Conservation (phyloP, 139 green algal genomes). For the Chlorella sp. region DNA sequence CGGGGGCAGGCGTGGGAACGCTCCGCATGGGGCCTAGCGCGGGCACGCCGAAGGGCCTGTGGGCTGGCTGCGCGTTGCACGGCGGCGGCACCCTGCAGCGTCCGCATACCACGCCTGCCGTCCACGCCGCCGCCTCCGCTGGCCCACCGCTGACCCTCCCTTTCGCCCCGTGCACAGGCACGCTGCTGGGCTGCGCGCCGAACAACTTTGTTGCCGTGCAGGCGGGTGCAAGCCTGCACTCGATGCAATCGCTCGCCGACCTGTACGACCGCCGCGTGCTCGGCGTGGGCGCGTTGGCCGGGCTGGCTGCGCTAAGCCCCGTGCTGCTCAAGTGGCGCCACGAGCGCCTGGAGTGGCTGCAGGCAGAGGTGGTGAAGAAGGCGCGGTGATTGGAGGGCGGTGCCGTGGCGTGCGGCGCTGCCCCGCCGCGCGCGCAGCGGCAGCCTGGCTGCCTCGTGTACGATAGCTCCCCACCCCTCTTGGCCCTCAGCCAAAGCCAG, state of each 20-base stretch:
- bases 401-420: too few species aligned
- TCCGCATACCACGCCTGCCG: not conserved
- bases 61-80: not conserved
- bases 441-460: too few species aligned
- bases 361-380: too few species aligned
- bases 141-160: not conserved
- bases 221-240: constrained; percentile 48
- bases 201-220: constrained; percentile 72
- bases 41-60: not conserved
- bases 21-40: not conserved
- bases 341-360: not conserved
- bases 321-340: constrained; percentile 8
- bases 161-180: constrained; percentile 41
- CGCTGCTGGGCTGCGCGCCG: constrained; percentile 65
- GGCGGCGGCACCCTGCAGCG: not conserved
- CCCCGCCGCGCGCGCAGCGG: too few species aligned
- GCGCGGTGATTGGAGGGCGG: too few species aligned
- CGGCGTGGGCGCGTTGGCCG: not conserved
- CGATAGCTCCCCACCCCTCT: too few species aligned
- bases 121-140: not conserved
- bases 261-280: constrained; percentile 34
- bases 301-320: not conserved
- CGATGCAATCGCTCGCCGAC: constrained; percentile 53
- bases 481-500: too few species aligned
- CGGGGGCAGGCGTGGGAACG: not conserved